Base-by-base conservation (phyloP, 768 basidiomycete species). In the Porpolomopsis calyptriformis region DNA sequence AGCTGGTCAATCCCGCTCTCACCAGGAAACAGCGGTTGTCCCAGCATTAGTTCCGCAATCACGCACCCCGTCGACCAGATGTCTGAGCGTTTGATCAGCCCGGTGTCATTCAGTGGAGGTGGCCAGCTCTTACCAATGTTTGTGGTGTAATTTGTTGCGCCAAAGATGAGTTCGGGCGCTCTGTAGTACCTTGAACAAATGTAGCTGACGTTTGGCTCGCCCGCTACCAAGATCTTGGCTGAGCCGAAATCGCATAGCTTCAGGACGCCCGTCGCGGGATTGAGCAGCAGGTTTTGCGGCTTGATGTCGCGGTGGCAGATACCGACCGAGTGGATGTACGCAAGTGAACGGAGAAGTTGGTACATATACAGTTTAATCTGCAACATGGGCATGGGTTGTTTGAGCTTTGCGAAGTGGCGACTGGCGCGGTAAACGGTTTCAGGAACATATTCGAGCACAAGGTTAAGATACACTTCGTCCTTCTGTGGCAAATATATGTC, bases 361-460 rank as follows among this genome's bases (percentile, higher is more conserved):
- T 97, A 96, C 93, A 97, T 98, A 74, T 99, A 99, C 59, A 99
- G 69, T 73, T 98, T 98, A 74, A 99, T 93, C 72, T 98, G 96
- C 43, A 96, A 80, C 82, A 92, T 97, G 24, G 96, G 96, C 96
- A 99, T 99, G 49, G 90, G 88, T 63, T 99, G 96, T 73, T 99
- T 99, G 68, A 99, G 86, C 69, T 98, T 98, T 55, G 93, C 88
- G 64, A 98, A 99, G 70, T 97, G 94, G 60, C 94, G 83, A 60
- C 90, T 94, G 22, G 94, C 96, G 59, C 94, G 90, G 70, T 98
- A 98, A 47, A 99, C 96, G 12, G 96, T 99, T 71, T 98, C 96
- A 33, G 96, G 96, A 42, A 99, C 92, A 66, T 91, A 99, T 80
- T 99, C 96, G 57, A 96, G 80, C 25, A 99, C 92, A 62, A 99